These are phyloP conservation scores for Leishmania guyanensis DNA, from an alignment of 208 protist species.

Conservation along the genomic window DNA sequence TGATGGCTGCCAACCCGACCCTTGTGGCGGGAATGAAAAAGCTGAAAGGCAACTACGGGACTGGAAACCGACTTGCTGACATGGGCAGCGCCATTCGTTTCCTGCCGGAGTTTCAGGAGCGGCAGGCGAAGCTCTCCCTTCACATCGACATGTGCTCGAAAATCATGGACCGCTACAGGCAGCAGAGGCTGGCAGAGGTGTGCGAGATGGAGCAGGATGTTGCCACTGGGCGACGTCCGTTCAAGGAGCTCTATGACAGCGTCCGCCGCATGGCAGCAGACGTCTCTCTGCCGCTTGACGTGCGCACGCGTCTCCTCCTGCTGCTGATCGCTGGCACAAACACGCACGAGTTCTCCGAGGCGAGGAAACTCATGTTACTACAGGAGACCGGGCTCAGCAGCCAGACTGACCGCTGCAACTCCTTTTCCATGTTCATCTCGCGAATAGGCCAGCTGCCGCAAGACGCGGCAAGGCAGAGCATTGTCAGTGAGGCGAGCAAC, in stretches of 20 bases:
- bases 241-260: conserved; percentile 58
- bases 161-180: conserved; percentile 64
- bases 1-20: conserved; percentile 60
- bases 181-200: conserved; percentile 53
- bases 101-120: conserved; percentile 72
- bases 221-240: conserved; percentile 39
- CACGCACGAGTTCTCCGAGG: conserved; percentile 64
- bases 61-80: conserved; percentile 33
- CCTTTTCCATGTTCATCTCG: conserved; percentile 43
- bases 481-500: conserved; percentile 10
- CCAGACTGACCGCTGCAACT: conserved; percentile 42
- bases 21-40: conserved; percentile 44
- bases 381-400: conserved; percentile 49
- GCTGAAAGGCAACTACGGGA: conserved; percentile 7
- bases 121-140: conserved; percentile 73
- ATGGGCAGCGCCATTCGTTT: conserved; percentile 64
- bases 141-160: conserved; percentile 86
- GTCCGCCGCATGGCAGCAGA: conserved; percentile 47
- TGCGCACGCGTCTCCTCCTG: conserved; percentile 65
- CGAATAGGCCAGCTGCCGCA: conserved; percentile 42
- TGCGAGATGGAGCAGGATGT: conserved; percentile 80
- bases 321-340: conserved; percentile 48
- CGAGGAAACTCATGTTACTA: conserved; percentile 65
- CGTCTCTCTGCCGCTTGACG: conserved; percentile 41
- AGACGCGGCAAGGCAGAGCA: conserved; percentile 17